Evolutionary conservation across 2,329 filamentous ascomycete genomes (phyloP), one percentile per base, ranked within the genome.

Genomic region (Aspergillus flavus): DNA sequence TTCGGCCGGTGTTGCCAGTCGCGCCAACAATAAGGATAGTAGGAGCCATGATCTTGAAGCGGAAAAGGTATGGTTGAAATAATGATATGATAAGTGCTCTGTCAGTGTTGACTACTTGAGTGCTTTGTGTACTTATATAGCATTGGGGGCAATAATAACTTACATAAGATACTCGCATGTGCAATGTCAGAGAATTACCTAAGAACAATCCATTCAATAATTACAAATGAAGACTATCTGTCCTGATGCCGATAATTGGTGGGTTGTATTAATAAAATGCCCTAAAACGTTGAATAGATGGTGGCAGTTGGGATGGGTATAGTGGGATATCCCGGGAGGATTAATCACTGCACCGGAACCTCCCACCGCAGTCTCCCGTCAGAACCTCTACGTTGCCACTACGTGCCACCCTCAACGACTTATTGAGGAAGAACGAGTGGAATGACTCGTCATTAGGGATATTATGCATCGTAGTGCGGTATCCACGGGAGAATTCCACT

Each of bases 1-100:
- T 63, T 57, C 61, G 67, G 46, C 77, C 77, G 7, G 77, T 79
- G 53, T 80, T 80, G 19, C 78, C 78, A 2, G 78, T 79, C 12
- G 77, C 77, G 2, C 78, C 77, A 48, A 67, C 68, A 32, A 80
- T 67, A 14, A 80, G 74, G 56, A 80, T 74, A 6, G 74, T 66
- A 34, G 75, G 72, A 61, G 73, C 21, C 76, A 79, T 79, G 52
- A 23, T 64, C 60, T 9, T 41, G 48, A 61, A 16, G 34, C 19
- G 19, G 41, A 45, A 23, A 46, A 23, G 21, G 11, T 45, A 23
- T 6, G 4, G 16, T 45, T 45, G 3, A 26, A 26, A 3, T 11
- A 14, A 14, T 26, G 3, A 9, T 46, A 46, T 11, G 19, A 45
- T 45, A 45, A 21, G 19, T 23, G 9, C 1, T 23, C 11, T 14